A percentile compares a stretch with the other conserved stretches of the same genome.
Evolutionary conservation across 2,329 filamentous ascomycete genomes (phyloP).

Genomic region (Neofusicoccum laricinum): DNA sequence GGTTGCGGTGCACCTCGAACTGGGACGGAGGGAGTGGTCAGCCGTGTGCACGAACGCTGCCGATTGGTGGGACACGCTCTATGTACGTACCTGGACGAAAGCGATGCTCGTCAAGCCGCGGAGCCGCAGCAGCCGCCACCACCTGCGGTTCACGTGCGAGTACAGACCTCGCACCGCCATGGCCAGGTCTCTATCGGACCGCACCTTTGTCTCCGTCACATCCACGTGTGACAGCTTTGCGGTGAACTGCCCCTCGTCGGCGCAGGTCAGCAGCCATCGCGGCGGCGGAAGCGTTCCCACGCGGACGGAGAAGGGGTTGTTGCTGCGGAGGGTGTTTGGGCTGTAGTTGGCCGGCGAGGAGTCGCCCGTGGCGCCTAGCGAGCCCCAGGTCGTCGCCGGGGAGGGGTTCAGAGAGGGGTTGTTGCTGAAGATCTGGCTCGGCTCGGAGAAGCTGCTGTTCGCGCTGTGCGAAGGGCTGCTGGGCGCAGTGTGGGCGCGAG

Average conservation of each 20-base stretch:
- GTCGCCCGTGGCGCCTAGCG: conserved; percentile 20
- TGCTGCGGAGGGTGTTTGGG: conserved; percentile 23
- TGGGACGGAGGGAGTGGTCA: neutral
- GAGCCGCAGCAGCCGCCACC: conserved; percentile 31
- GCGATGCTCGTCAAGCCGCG: conserved; percentile 36
- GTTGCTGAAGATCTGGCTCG: conserved; percentile 27
- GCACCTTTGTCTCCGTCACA: conserved; percentile 30
- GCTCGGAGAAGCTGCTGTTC: conserved; percentile 13
- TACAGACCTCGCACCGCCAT: conserved; percentile 34
- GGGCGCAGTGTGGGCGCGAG: conserved; percentile 25
- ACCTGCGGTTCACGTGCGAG: conserved; percentile 30
- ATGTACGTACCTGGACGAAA: conserved; percentile 30
- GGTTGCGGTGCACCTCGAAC: conserved; percentile 40
- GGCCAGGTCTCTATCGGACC: conserved; percentile 36
- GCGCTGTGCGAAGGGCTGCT: conserved; percentile 26
- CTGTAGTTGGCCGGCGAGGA: conserved; percentile 23
- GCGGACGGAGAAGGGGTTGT: conserved; percentile 27
- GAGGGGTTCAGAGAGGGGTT: conserved; percentile 27
- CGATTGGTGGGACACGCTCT: too few species aligned
- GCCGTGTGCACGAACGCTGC: too few species aligned
- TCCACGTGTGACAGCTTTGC: conserved; percentile 39
- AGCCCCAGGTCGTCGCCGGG: conserved; percentile 28
- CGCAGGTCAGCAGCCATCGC: conserved; percentile 38
- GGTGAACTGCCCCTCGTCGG: conserved; percentile 35
- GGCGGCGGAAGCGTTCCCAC: conserved; percentile 25